Base-by-base conservation (phyloP, 2,329 filamentous ascomycete genomes). In the Pseudogymnoascus sp. region DNA sequence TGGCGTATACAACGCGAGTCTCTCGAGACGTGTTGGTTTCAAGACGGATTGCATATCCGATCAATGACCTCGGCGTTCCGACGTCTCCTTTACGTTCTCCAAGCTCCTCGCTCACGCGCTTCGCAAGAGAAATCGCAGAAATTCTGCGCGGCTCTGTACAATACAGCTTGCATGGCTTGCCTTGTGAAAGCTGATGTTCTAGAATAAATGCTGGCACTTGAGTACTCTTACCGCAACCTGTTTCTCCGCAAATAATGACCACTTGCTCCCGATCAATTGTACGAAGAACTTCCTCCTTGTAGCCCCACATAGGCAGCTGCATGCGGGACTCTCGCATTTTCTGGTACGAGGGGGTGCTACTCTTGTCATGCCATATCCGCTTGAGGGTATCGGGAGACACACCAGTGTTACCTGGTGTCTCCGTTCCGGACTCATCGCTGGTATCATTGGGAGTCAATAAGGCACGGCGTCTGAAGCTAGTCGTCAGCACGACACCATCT, bases 91-190 rank as follows among this genome's bases (percentile, higher is more conserved):
- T 88, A 59, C 81, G 84, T 73, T 99, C 94, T 6, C 94, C 94
- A 22, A 99, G 81, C 72, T 99, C 94, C 73, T 97, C 91, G 70
- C 92, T 96, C 16, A 99, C 94, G 70, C 94, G 87, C 61, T 90
- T 86, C 39, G 94, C 94, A 57, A 99, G 79, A 12, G 94, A 97
- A 39, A 99, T 93, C 8, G 94, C 94, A 14, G 94, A 99, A 64
- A 99, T 99, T 71, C 94, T 86, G 43, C 94, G 86, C 36, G 94
- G 94, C 72, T 99, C 92, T 0, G 94, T 97, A 71, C 94, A 96
- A 72, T 93, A 97, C 9, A 99, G 86, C 70, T 96, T 97, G 75
- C 92, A 97, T 4, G 85, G 78, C 65, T 86, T 87, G 4, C 92
- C 93, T 64, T 87, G 83, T 2, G 85, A 83, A 58, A 99, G 81